Conservation (phyloP, 1,139 yeast species). For the Candida pseudoviswanathii region DNA sequence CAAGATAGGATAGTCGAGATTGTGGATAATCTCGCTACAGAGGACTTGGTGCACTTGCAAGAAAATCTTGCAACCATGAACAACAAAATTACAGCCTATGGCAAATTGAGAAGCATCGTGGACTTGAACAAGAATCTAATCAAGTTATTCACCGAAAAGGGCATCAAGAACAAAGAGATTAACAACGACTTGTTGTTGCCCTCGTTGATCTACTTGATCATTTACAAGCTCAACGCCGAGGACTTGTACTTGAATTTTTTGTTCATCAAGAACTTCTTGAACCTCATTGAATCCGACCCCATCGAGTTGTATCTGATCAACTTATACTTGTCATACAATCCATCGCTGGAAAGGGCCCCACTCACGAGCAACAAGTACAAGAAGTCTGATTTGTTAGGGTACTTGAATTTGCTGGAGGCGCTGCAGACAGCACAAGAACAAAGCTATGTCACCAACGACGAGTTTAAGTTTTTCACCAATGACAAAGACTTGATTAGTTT, state of each 20-base stretch:
- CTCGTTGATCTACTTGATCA: conserved; percentile 37
- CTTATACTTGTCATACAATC: conserved; percentile 21
- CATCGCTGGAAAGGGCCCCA: conserved; percentile 18
- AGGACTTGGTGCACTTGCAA: conserved; percentile 16
- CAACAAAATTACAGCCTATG: conserved; percentile 32
- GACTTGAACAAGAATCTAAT: conserved; percentile 36
- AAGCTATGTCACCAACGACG: conserved; percentile 8
- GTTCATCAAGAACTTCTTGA: conserved; percentile 40
- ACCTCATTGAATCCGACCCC: conserved; percentile 35
- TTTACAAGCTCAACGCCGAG: conserved; percentile 25
- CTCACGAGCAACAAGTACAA: conserved; percentile 12
- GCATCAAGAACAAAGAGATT: conserved; percentile 26
- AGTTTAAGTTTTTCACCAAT: conserved; percentile 27
- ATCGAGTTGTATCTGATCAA: conserved; percentile 22
- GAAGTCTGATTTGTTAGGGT: conserved; percentile 29
- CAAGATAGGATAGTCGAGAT: conserved; percentile 21
- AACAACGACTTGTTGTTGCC: conserved; percentile 47
- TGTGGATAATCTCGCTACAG: conserved; percentile 16
- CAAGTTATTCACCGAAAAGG: conserved; percentile 22
- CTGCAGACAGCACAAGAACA: conserved; percentile 14
- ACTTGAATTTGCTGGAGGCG: conserved; percentile 19
- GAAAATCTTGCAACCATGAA: conserved; percentile 14
- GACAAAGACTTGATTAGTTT: conserved; percentile 34
- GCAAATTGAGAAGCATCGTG: conserved; percentile 34
- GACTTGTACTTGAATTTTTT: conserved; percentile 41